Evolutionary conservation across 1,284 basidiomycete species (phyloP).

Genomic region (Austroboletus rostrupii): DNA sequence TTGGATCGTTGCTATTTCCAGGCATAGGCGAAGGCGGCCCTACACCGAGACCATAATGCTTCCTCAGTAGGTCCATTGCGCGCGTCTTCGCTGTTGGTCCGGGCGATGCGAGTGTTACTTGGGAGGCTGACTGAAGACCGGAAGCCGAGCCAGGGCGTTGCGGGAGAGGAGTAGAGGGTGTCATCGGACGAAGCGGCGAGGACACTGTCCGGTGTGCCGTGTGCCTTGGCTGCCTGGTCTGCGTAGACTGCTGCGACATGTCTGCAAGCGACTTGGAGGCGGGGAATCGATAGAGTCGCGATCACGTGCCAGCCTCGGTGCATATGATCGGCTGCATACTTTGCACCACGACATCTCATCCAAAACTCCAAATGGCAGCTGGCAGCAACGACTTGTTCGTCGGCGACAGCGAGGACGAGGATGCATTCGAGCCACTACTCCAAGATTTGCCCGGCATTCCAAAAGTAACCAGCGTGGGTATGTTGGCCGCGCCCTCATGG

Average conservation of each 20-base stretch:
- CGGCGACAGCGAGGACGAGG: constrained; percentile 30
- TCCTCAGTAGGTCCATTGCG: constrained; percentile 74
- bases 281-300: constrained; percentile 9
- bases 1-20: constrained; percentile 61
- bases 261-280: not conserved
- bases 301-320: constrained; percentile 21
- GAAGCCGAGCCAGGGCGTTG: constrained; percentile 15
- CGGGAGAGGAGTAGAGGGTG: constrained; percentile 16
- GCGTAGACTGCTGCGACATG: constrained; percentile 14
- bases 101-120: constrained; percentile 16
- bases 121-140: constrained; percentile 17
- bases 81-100: constrained; percentile 46
- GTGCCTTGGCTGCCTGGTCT: constrained; percentile 17
- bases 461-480: not conserved
- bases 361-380: constrained; percentile 11
- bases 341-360: not conserved
- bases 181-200: constrained; percentile 27
- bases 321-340: not conserved
- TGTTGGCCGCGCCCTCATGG: not conserved
- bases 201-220: constrained; percentile 20
- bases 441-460: not conserved
- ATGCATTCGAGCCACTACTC: not conserved
- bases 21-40: constrained; percentile 60
- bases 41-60: constrained; percentile 78
- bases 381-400: constrained; percentile 22